Evolutionary conservation across 1,139 yeast genomes (phyloP).

Genomic region (Hyphopichia buzzinii): DNA sequence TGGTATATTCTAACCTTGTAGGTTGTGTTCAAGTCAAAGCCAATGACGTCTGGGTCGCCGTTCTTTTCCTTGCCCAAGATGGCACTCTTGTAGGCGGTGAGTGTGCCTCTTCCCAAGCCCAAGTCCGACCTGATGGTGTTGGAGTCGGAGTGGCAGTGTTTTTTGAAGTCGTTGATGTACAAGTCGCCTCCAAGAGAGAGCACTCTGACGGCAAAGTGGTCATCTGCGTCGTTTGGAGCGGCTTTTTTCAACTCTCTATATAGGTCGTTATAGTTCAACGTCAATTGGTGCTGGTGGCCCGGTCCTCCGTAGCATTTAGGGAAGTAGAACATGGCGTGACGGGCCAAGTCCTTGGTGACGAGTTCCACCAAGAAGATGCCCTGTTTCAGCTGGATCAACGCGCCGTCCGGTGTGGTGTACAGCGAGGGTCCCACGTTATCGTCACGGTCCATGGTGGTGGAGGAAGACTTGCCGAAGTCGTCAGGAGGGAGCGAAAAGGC

Average conservation of each 20-base stretch:
- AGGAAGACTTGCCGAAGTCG: constrained; percentile 27
- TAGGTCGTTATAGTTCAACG: constrained; percentile 48
- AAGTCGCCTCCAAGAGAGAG: constrained; percentile 44
- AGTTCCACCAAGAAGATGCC: constrained; percentile 77
- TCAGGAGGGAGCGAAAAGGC: constrained; percentile 74
- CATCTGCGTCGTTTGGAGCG: constrained; percentile 19
- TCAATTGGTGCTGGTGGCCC: constrained; percentile 56
- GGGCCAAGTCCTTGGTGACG: constrained; percentile 60
- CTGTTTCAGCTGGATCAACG: constrained; percentile 47
- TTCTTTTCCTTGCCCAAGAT: constrained; percentile 36
- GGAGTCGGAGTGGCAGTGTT: constrained; percentile 14
- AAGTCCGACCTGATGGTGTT: constrained; percentile 38
- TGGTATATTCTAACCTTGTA: constrained; percentile 58
- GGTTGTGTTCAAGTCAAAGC: constrained; percentile 32
- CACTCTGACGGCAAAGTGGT: constrained; percentile 48
- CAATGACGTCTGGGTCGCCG: constrained; percentile 19
- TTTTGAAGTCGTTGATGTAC: constrained; percentile 29
- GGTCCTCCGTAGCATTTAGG: constrained; percentile 56
- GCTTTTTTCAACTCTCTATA: constrained; percentile 33
- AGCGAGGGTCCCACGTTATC: constrained; percentile 22
- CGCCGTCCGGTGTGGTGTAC: constrained; percentile 34
- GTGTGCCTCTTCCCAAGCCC: constrained; percentile 31
- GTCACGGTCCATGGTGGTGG: constrained; percentile 24
- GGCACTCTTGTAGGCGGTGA: constrained; percentile 48
- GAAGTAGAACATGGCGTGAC: constrained; percentile 57